Conservation (phyloP, 169 alveolate genomes). For the Plasmodium malariae region DNA sequence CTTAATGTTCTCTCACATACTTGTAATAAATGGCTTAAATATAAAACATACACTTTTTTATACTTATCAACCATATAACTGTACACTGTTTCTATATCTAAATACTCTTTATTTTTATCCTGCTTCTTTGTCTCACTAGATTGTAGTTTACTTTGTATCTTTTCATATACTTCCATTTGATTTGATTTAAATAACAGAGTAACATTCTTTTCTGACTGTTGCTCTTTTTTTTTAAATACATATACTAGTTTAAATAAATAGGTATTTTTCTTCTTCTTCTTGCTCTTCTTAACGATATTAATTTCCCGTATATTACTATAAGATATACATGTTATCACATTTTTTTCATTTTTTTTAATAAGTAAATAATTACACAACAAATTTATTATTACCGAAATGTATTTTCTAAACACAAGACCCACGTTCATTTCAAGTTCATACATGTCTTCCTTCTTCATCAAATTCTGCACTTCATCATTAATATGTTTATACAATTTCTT, state of each 20-base stretch:
- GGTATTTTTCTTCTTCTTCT: slow-evolving; percentile 19
- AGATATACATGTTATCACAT: slow-evolving; percentile 51
- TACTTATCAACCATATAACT: slow-evolving; percentile 42
- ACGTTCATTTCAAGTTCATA: slow-evolving; percentile 55
- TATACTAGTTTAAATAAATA: slow-evolving; percentile 45
- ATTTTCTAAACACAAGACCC: slow-evolving; percentile 39
- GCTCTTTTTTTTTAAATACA: slow-evolving; percentile 45
- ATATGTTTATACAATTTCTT: slow-evolving; percentile 38
- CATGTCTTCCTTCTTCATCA: slow-evolving; percentile 24
- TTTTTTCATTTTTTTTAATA: slow-evolving; percentile 40
- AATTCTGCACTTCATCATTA: slow-evolving; percentile 34
- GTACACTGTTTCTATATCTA: slow-evolving; percentile 52
- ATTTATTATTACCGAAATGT: slow-evolving; percentile 24
- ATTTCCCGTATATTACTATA: slow-evolving; percentile 35
- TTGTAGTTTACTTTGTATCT: slow-evolving; percentile 15
- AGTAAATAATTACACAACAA: slow-evolving; percentile 45
- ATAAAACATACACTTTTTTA: slow-evolving; percentile 22
- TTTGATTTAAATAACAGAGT: slow-evolving; percentile 32
- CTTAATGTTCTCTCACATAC: slow-evolving; percentile 13
- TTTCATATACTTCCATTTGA: slow-evolving; percentile 25
- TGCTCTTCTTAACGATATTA: slow-evolving; percentile 29
- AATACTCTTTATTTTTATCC: slow-evolving; percentile 12
- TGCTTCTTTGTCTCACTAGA: not conserved
- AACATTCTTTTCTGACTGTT: slow-evolving; percentile 27
- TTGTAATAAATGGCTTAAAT: slow-evolving; percentile 35